A percentile compares a stretch with the other conserved stretches of the same genome.
These are phyloP conservation scores for Beauveria bassiana DNA, from an alignment of 2,329 filamentous ascomycete species.

Conservation along the genomic window DNA sequence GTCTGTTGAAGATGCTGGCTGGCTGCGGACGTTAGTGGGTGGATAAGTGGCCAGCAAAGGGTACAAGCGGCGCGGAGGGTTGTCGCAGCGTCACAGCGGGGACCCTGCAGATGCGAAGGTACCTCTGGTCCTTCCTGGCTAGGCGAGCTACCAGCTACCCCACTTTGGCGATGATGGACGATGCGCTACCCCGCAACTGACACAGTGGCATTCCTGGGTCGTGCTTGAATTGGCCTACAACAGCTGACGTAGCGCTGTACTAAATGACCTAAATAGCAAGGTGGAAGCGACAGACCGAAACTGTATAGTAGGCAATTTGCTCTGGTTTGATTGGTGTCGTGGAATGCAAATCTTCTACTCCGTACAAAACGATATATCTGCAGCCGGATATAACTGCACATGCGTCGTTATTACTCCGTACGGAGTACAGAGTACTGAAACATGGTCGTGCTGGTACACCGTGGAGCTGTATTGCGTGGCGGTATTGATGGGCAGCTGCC, in stretches of 20 bases:
- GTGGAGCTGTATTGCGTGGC: background rate
- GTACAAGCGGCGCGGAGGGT: background rate
- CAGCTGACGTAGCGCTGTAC: background rate
- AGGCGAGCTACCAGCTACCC: background rate
- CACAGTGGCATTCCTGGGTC: background rate
- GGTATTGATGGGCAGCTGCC: background rate
- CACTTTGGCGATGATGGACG: conserved; percentile 7
- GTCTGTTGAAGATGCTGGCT: background rate
- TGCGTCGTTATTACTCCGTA: background rate
- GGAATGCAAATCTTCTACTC: background rate
- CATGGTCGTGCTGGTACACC: background rate
- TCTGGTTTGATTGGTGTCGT: background rate
- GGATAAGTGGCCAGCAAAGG: background rate
- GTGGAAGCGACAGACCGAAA: background rate
- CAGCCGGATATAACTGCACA: background rate
- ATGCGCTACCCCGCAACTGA: conserved; percentile 10
- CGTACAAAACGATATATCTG: background rate
- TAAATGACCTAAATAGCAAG: background rate
- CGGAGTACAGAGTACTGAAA: background rate
- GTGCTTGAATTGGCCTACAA: background rate
- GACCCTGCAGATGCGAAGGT: background rate
- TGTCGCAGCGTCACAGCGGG: background rate
- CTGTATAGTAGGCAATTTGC: background rate
- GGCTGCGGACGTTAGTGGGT: background rate
- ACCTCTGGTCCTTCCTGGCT: background rate